A percentile compares a stretch with the other conserved stretches of the same genome.
These are phyloP conservation scores for Berkeleyomyces basicola DNA, from an alignment of 2,329 filamentous ascomycete species.

Conservation along the genomic window DNA sequence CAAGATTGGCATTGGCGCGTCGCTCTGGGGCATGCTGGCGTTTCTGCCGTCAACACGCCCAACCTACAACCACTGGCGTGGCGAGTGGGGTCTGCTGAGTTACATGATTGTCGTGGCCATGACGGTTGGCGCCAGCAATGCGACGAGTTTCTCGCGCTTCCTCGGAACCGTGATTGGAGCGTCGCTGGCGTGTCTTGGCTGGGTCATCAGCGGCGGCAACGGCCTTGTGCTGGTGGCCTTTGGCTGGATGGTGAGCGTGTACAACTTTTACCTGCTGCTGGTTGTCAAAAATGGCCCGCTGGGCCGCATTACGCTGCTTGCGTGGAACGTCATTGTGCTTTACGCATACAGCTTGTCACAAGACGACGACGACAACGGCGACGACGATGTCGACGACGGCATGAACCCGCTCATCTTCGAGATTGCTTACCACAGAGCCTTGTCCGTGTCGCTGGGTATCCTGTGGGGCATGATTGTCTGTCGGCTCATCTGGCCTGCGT, in stretches of 20 bases:
- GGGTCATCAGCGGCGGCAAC: conserved; percentile 61
- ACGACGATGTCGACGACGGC: conserved; percentile 79
- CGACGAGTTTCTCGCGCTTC: conserved; percentile 74
- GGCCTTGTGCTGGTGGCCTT: conserved; percentile 60
- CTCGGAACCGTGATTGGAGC: conserved; percentile 75
- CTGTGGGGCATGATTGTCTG: conserved; percentile 88
- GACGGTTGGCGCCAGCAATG: conserved; percentile 93
- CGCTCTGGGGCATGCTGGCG: conserved; percentile 75
- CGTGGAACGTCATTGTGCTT: conserved; percentile 86
- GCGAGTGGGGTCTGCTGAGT: conserved; percentile 89
- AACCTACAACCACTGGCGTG: conserved; percentile 73
- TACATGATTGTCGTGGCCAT: conserved; percentile 98
- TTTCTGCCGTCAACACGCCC: conserved; percentile 67
- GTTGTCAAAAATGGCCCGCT: conserved; percentile 72
- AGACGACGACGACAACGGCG: conserved; percentile 60
- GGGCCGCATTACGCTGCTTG: conserved; percentile 83
- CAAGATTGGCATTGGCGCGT: conserved; percentile 83
- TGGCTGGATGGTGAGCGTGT: conserved; percentile 64
- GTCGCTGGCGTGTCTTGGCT: conserved; percentile 54
- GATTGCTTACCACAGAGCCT: conserved; percentile 74
- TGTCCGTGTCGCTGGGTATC: conserved; percentile 72
- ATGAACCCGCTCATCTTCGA: conserved; percentile 68
- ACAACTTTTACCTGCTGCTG: conserved; percentile 81
- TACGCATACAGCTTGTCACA: conserved; percentile 86
- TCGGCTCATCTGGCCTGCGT: conserved; percentile 83